A percentile compares a stretch with the other conserved stretches of the same genome.
Conservation (phyloP, 1,284 basidiomycete species). For the Fomitopsis schrenkii region DNA sequence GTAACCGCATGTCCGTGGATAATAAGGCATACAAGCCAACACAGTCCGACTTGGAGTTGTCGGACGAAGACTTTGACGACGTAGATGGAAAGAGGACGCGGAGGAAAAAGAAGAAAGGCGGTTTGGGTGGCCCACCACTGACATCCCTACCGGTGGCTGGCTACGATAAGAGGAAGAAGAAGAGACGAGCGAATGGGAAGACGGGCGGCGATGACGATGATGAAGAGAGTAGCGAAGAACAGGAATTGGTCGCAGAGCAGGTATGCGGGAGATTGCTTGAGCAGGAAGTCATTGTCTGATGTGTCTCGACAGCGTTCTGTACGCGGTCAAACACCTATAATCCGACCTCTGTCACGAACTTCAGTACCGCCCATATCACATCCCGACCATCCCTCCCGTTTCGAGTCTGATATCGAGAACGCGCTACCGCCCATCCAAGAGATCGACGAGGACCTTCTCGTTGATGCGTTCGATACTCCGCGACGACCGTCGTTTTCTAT, state of each 20-base stretch:
- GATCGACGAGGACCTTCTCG: constrained; percentile 34
- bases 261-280: constrained; percentile 12
- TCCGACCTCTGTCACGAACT: constrained; percentile 20
- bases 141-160: constrained; percentile 62
- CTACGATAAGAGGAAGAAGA: constrained; percentile 51
- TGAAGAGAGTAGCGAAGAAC: constrained; percentile 42
- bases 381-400: constrained; percentile 23
- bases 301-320: constrained; percentile 18
- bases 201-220: constrained; percentile 32
- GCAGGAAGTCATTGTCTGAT: not conserved
- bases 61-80: constrained; percentile 55
- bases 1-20: constrained; percentile 63
- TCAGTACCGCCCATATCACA: constrained; percentile 26
- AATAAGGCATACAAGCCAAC: constrained; percentile 76
- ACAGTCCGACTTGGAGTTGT: constrained; percentile 54
- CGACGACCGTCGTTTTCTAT: constrained; percentile 35
- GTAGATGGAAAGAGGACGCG: constrained; percentile 49
- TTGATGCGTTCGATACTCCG: constrained; percentile 26
- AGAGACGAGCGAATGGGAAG: constrained; percentile 29
- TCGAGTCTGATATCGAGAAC: constrained; percentile 43
- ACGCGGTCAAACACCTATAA: constrained; percentile 12
- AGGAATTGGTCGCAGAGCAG: constrained; percentile 30
- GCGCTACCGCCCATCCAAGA: constrained; percentile 58
- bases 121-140: constrained; percentile 48
- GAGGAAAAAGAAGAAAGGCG: constrained; percentile 49